These are phyloP conservation scores for Termitomyces eurrhizus DNA, from an alignment of 768 basidiomycete genomes.

Conservation along the genomic window DNA sequence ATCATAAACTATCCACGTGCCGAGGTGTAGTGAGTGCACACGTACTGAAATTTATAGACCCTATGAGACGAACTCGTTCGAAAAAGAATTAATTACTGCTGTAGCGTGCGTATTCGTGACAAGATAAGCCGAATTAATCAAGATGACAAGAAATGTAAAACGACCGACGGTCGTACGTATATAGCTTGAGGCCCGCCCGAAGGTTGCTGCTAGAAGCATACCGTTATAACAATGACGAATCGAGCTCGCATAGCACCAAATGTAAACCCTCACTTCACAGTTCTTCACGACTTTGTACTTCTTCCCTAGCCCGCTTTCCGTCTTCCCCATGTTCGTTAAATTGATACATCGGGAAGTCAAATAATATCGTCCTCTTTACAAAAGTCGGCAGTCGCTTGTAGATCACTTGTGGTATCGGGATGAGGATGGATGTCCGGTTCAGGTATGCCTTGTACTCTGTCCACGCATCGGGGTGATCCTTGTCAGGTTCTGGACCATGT, in stretches of 20 bases:
- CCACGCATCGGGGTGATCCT: neutral
- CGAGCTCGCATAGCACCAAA: neutral
- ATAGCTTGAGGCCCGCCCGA: neutral
- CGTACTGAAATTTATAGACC: too few relatives aligned
- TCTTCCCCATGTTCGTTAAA: slow-evolving; percentile 52
- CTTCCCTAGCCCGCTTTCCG: slow-evolving; percentile 23
- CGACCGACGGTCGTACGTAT: neutral
- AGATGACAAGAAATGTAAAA: neutral
- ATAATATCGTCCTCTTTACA: slow-evolving; percentile 50
- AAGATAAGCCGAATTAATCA: neutral
- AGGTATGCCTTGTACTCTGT: neutral
- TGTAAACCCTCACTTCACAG: neutral
- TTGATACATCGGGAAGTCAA: slow-evolving; percentile 61
- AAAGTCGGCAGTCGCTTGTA: slow-evolving; percentile 35
- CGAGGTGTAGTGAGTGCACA: neutral
- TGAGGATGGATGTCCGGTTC: slow-evolving; percentile 1
- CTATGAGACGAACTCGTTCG: too few relatives aligned
- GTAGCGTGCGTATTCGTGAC: neutral
- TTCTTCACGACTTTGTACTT: neutral
- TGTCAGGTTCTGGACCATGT: slow-evolving; percentile 29
- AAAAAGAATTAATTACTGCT: too few relatives aligned
- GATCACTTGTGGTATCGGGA: neutral
- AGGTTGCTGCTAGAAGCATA: neutral
- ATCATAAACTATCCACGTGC: slow-evolving; percentile 8
- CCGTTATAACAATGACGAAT: neutral